phyloP scores from a whole-genome alignment of 768 basidiomycete species.

The Agaricus blazei region DNA sequence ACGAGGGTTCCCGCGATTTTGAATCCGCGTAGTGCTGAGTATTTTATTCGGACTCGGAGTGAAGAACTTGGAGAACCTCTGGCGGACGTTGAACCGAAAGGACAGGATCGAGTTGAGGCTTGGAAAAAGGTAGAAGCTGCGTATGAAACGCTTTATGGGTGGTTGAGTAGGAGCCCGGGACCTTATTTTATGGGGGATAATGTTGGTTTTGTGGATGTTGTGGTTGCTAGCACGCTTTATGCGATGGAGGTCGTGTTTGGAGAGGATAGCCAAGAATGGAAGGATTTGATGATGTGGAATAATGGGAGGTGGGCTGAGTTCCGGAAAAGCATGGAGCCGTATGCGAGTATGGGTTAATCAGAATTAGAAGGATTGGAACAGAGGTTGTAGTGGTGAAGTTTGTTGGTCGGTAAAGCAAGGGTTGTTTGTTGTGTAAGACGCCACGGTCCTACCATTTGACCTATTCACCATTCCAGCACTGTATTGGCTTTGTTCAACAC shows the following conservation, averaged over 20 bases:
- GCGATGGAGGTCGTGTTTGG: constrained; percentile 11
- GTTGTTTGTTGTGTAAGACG: not conserved
- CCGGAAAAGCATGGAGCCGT: constrained; percentile 7
- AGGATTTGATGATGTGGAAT: constrained; percentile 16
- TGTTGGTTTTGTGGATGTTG: constrained; percentile 11
- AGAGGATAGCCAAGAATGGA: constrained; percentile 16
- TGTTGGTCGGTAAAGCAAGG: not conserved
- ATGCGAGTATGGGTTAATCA: not conserved
- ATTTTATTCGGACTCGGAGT: constrained; percentile 2
- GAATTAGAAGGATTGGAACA: not conserved
- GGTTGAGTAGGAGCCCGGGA: constrained; percentile 3
- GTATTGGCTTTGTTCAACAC: no score
- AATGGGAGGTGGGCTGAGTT: constrained; percentile 15
- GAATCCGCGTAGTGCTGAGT: constrained; percentile 6
- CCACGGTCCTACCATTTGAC: no score
- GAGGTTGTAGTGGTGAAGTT: no score
- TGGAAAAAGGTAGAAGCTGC: constrained; percentile 4
- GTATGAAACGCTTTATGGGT: constrained; percentile 5
- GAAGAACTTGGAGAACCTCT: not conserved
- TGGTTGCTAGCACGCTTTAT: constrained; percentile 2
- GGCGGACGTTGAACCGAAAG: not conserved
- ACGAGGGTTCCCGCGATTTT: not conserved
- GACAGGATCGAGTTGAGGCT: not conserved
- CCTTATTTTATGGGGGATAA: constrained; percentile 7
- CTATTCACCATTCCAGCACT: no score